These are phyloP conservation scores for Solanum ahanhuiri DNA, from an alignment of 257 asterid genomes.

Conservation along the genomic window DNA sequence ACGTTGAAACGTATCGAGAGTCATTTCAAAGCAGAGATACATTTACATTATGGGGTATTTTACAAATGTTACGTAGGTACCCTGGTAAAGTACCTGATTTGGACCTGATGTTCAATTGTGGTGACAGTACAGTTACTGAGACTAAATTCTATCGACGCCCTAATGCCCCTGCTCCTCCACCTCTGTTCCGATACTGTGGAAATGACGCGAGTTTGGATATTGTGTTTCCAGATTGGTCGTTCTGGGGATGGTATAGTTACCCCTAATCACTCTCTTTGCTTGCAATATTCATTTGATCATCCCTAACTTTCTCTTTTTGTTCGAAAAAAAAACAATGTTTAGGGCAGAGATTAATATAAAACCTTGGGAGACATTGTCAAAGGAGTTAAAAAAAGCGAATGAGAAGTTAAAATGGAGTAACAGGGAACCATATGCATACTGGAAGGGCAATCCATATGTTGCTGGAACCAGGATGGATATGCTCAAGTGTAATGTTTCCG, in stretches of 20 bases:
- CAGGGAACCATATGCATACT: conserved; percentile 73
- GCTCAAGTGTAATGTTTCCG: conserved; percentile 60
- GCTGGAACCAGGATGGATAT: conserved; percentile 53
- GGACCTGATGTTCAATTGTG: conserved; percentile 31
- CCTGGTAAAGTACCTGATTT: conserved; percentile 30
- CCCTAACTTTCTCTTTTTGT: background rate
- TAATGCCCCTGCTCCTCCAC: conserved; percentile 17
- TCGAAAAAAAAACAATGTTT: background rate
- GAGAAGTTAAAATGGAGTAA: conserved; percentile 44
- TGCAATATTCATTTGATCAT: background rate
- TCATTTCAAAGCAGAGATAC: conserved; percentile 30
- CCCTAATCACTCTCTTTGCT: background rate
- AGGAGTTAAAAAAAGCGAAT: conserved; percentile 53
- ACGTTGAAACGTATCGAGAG: conserved; percentile 8
- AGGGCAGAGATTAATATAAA: conserved; percentile 80
- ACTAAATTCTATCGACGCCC: background rate
- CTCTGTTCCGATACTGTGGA: conserved; percentile 28
- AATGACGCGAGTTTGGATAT: conserved; percentile 26
- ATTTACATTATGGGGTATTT: conserved; percentile 29
- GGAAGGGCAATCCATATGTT: conserved; percentile 75
- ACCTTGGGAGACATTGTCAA: conserved; percentile 60
- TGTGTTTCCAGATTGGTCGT: conserved; percentile 20
- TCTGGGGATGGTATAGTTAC: conserved; percentile 19
- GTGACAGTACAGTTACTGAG: conserved; percentile 22
- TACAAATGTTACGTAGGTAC: conserved; percentile 29